Evolutionary conservation across 768 basidiomycete species (phyloP).

Genomic region (Leccinum subgranulosum): DNA sequence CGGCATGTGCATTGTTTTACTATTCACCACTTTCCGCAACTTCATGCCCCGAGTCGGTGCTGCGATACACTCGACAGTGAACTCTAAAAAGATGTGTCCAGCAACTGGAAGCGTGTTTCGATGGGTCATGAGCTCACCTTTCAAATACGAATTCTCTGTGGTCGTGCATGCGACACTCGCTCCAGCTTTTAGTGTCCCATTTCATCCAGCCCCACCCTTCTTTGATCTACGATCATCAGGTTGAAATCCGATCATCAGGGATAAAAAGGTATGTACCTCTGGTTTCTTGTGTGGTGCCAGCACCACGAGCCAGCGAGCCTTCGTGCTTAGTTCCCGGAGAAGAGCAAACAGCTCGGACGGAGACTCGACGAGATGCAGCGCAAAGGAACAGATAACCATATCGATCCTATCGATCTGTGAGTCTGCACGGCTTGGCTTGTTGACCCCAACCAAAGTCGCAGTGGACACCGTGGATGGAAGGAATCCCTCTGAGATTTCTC

Average conservation of each 20-base stretch:
- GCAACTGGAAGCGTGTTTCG: background rate
- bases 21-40: slow-evolving; percentile 4
- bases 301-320: slow-evolving; percentile 62
- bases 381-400: slow-evolving; percentile 71
- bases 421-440: background rate
- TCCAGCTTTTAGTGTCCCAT: slow-evolving; percentile 55
- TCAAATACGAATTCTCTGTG: slow-evolving; percentile 46
- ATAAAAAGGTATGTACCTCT: slow-evolving; percentile 43
- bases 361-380: slow-evolving; percentile 63
- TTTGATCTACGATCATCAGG: slow-evolving; percentile 45
- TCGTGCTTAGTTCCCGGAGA: slow-evolving; percentile 60
- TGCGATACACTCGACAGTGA: slow-evolving; percentile 31
- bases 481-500: slow-evolving; percentile 55
- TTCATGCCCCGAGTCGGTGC: slow-evolving; percentile 3
- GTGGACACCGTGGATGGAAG: slow-evolving; percentile 36
- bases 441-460: slow-evolving; percentile 7
- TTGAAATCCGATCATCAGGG: background rate
- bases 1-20: background rate
- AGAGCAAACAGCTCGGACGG: slow-evolving; percentile 62
- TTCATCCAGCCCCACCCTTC: slow-evolving; percentile 65
- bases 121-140: slow-evolving; percentile 31
- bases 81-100: slow-evolving; percentile 15
- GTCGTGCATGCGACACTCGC: slow-evolving; percentile 38
- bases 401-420: slow-evolving; percentile 37
- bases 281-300: slow-evolving; percentile 77